Conservation (phyloP, 202 grass and related monocot species). For the Saccharum hybrid region DNA sequence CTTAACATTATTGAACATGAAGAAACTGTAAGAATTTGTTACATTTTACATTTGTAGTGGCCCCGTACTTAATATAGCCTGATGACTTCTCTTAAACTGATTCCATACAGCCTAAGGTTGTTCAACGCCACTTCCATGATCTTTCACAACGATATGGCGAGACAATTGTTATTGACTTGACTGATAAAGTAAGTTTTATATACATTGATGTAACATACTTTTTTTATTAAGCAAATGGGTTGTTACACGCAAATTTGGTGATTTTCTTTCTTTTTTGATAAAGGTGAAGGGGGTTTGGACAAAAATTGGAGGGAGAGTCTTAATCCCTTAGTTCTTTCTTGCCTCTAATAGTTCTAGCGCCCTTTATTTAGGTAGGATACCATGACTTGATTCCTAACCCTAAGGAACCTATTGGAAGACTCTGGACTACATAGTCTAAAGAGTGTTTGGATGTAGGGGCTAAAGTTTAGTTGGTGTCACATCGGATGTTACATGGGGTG, state of each 20-base stretch:
- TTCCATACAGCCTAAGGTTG: conserved; percentile 72
- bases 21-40: conserved; percentile 65
- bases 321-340: neutral
- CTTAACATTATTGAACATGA: conserved; percentile 83
- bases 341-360: neutral
- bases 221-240: conserved; percentile 12
- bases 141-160: conserved; percentile 95
- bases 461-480: too few species aligned
- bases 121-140: conserved; percentile 85
- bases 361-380: neutral
- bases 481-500: too few species aligned
- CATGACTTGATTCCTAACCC: neutral
- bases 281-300: neutral
- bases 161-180: conserved; percentile 73
- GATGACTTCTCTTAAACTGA: conserved; percentile 47
- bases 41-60: conserved; percentile 17
- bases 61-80: conserved; percentile 15
- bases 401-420: neutral
- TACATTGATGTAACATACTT: conserved; percentile 20
- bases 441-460: too few species aligned
- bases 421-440: neutral
- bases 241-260: neutral
- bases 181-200: conserved; percentile 82
- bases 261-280: neutral
- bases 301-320: conserved; percentile 2